These are phyloP conservation scores for Talaromyces pinophilus DNA, from an alignment of 2,329 filamentous ascomycete species.

Conservation along the genomic window DNA sequence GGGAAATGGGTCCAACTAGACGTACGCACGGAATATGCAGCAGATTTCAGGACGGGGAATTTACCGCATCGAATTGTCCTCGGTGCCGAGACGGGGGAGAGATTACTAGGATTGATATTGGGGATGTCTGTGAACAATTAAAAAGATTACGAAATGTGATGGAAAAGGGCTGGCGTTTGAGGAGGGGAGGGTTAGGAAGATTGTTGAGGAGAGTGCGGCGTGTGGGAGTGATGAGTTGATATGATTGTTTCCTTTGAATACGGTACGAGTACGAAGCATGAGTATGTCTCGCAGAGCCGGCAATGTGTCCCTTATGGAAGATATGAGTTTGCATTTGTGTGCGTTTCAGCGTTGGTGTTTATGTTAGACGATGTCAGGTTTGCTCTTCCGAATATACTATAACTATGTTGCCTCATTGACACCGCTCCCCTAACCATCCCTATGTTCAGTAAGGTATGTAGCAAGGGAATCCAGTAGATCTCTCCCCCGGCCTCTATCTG, in stretches of 20 bases:
- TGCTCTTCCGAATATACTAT: too few relatives aligned
- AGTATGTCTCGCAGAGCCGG: not conserved
- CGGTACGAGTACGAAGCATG: not conserved
- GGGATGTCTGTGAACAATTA: constrained; percentile 74
- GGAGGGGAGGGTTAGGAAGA: constrained; percentile 69
- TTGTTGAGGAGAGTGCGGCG: constrained; percentile 76
- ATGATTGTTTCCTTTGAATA: constrained; percentile 37
- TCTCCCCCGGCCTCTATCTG: too few relatives aligned
- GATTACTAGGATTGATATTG: constrained; percentile 76
- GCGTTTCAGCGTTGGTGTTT: too few relatives aligned
- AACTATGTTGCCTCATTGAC: too few relatives aligned
- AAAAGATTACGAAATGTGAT: constrained; percentile 76
- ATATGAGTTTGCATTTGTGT: too few relatives aligned
- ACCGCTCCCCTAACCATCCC: too few relatives aligned
- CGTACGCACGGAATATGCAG: constrained; percentile 65
- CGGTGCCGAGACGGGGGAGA: constrained; percentile 63
- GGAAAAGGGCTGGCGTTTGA: constrained; percentile 86
- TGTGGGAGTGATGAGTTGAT: constrained; percentile 77
- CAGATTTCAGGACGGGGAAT: constrained; percentile 39
- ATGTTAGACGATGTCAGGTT: too few relatives aligned
- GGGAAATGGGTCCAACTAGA: constrained; percentile 71
- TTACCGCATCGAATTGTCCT: constrained; percentile 69
- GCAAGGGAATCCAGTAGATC: too few relatives aligned
- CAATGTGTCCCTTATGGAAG: too few relatives aligned
- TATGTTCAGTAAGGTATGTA: too few relatives aligned